Percentiles rank a stretch among this genome's conserved stretches.
These are phyloP conservation scores for Vaccinium corymbosum DNA, from an alignment of 148 eudicot species.

Conservation along the genomic window DNA sequence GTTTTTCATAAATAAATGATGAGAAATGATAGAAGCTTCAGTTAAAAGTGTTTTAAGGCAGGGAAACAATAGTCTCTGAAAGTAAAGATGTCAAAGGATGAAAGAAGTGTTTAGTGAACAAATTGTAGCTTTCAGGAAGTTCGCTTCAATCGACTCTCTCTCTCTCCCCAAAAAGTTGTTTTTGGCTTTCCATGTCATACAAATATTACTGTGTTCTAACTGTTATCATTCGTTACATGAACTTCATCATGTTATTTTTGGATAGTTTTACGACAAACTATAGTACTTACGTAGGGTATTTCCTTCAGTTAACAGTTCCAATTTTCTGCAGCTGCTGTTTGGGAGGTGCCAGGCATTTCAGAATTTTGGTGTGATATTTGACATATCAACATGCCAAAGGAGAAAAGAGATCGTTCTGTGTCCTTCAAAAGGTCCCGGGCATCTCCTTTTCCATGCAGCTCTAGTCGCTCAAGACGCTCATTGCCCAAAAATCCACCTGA, in stretches of 20 bases:
- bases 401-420: conserved; percentile 59
- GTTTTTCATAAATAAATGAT: background rate
- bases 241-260: background rate
- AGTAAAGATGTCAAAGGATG: background rate
- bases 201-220: background rate
- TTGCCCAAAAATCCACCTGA: conserved; percentile 27
- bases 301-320: background rate
- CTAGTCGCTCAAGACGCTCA: conserved; percentile 35
- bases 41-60: background rate
- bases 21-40: background rate
- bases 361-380: background rate
- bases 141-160: background rate
- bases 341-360: background rate
- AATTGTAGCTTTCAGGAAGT: background rate
- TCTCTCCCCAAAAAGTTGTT: background rate
- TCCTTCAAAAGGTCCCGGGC: conserved; percentile 53
- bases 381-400: conserved; percentile 60
- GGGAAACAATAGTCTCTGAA: background rate
- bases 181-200: background rate
- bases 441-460: conserved; percentile 53
- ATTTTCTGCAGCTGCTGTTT: conserved; percentile 7
- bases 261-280: background rate
- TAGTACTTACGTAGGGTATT: background rate
- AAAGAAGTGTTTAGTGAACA: background rate
- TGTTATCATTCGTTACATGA: background rate